Base-by-base conservation (phyloP, 1,139 yeast genomes). In the Yamadazyma conglobata region DNA sequence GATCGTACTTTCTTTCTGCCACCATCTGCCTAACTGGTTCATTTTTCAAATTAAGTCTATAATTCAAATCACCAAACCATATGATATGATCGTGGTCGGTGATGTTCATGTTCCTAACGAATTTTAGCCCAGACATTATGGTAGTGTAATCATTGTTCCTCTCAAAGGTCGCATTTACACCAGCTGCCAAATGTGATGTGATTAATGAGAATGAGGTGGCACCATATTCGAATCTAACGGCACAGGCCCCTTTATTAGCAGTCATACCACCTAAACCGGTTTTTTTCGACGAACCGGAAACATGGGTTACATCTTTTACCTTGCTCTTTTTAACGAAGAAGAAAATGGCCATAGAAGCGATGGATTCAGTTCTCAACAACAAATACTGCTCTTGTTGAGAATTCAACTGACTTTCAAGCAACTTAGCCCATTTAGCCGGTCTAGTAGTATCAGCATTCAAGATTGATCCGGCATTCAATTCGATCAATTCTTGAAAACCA, bases 61-160 rank as follows among this genome's bases (percentile, higher is more conserved):
- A 93, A 54, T 93, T 93, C 55, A 93, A 83, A 56, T 93, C 99
- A 4, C 99, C 98, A 55, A 89, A 71, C 98, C 98, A 91, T 7
- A 93, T 68, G 4, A 88, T 73, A 22, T 81, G 77, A 51, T 91
- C 96, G 52, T 87, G 96, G 47, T 87, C 95, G 39, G 72, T 72
- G 19, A 89, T 75, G 15, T 73, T 69, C 40, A 62, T 64, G 37
- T 87, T 85, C 31, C 91, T 70, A 2, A 86, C 76, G 51, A 93
- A 89, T 23, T 82, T 68, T 33, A 91, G 63, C 1, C 95, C 94
- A 34, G 77, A 77, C 39, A 81, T 70, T 25, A 91, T 79, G 0
- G 94, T 81, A 46, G 82, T 79, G 56, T 79, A 93, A 51, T 93
- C 96, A 46, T 82, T 85, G 48, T 79, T 91, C 34, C 98, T 69